Conservation (phyloP, 768 basidiomycete species). For the Aureoboletus auriporus region DNA sequence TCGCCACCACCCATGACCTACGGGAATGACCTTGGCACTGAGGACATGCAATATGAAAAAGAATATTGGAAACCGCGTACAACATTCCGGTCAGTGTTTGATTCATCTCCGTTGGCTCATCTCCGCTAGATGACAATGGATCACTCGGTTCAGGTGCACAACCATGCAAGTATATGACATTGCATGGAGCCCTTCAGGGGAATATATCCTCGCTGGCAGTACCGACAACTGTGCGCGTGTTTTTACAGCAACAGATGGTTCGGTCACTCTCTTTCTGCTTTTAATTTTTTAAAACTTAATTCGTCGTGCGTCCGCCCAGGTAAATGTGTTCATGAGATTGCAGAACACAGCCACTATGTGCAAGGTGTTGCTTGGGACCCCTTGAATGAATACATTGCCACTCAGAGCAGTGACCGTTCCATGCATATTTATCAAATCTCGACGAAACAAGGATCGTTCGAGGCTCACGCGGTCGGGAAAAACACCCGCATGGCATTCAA, state of each 20-base stretch:
- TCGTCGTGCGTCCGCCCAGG: slow-evolving; percentile 39
- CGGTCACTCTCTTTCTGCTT: slow-evolving; percentile 13
- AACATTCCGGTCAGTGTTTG: slow-evolving; percentile 64
- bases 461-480: slow-evolving; percentile 88
- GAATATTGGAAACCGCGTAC: slow-evolving; percentile 93
- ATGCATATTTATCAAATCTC: slow-evolving; percentile 92
- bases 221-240: slow-evolving; percentile 94
- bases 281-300: not conserved
- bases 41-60: slow-evolving; percentile 85
- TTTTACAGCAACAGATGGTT: slow-evolving; percentile 72
- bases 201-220: slow-evolving; percentile 92
- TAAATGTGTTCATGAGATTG: slow-evolving; percentile 83
- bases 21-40: slow-evolving; percentile 75
- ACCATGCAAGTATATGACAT: slow-evolving; percentile 97
- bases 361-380: slow-evolving; percentile 99
- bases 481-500: slow-evolving; percentile 69
- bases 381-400: slow-evolving; percentile 93
- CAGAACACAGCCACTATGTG: slow-evolving; percentile 94
- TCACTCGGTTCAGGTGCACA: slow-evolving; percentile 59
- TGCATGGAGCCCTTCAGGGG: slow-evolving; percentile 94
- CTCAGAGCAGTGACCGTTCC: slow-evolving; percentile 92
- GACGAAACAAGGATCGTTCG: slow-evolving; percentile 74
- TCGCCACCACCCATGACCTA: slow-evolving; percentile 68
- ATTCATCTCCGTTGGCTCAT: not conserved
- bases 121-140: slow-evolving; percentile 3